Percentiles rank a stretch among this genome's conserved stretches.
Conservation (phyloP, 2,329 filamentous ascomycete genomes). For the Ramularia endophylla region DNA sequence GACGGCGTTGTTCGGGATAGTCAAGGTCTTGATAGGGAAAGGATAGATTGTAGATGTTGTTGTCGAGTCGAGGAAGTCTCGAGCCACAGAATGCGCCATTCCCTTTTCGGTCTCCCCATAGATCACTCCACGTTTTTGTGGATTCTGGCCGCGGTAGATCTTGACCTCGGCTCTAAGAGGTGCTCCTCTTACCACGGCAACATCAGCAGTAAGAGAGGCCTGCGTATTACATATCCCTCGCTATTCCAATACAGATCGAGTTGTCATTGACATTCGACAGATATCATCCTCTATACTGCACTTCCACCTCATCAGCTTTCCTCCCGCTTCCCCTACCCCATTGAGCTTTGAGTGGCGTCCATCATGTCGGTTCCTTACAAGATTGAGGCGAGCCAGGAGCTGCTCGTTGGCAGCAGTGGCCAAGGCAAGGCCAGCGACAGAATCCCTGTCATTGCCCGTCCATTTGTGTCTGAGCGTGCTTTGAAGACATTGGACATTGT, state of each 20-base stretch:
- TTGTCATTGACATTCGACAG: slow-evolving; percentile 2
- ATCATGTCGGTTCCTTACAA: slow-evolving; percentile 34
- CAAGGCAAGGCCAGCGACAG: slow-evolving; percentile 45
- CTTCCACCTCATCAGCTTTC: not conserved
- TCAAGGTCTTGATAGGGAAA: no score
- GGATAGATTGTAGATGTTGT: no score
- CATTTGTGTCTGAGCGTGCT: slow-evolving; percentile 74
- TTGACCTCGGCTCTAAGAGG: not conserved
- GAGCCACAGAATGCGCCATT: no score
- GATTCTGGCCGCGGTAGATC: no score
- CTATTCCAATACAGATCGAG: slow-evolving; percentile 4
- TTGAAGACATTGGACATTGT: slow-evolving; percentile 72
- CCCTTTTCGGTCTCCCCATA: no score
- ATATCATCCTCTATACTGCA: not conserved
- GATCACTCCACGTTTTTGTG: no score
- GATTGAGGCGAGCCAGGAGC: slow-evolving; percentile 30
- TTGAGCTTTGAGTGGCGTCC: no score
- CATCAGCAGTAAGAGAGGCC: slow-evolving; percentile 1
- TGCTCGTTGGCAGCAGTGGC: slow-evolving; percentile 23
- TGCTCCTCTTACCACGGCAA: slow-evolving; percentile 3
- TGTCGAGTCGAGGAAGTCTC: no score
- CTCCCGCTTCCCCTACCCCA: no score
- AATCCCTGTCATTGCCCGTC: slow-evolving; percentile 54
- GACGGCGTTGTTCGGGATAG: no score
- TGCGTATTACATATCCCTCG: slow-evolving; percentile 1